Conservation (phyloP, 179 eudicot species). For the Beta lomatogona region DNA sequence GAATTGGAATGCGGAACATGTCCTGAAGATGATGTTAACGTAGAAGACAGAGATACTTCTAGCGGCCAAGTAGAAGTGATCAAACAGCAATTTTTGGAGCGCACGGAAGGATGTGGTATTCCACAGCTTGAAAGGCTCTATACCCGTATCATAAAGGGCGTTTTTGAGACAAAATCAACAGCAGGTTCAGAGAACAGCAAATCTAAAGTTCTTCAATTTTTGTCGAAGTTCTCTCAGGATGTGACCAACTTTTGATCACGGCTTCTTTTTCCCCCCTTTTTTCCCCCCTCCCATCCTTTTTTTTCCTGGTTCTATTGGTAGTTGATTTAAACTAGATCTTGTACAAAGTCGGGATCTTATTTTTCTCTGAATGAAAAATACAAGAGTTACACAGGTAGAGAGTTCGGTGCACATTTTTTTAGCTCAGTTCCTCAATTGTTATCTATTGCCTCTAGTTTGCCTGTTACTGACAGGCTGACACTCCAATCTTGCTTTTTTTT, state of each 20-base stretch:
- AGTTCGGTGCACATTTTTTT: background rate
- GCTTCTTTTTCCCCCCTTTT: conserved; percentile 19
- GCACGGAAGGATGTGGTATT: conserved; percentile 60
- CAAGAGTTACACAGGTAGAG: conserved; percentile 32
- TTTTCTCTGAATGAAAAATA: conserved; percentile 23
- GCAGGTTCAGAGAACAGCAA: conserved; percentile 47
- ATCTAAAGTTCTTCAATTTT: conserved; percentile 63
- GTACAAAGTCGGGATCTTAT: conserved; percentile 39
- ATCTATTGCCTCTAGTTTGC: background rate
- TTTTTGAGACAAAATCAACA: conserved; percentile 55
- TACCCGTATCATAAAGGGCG: conserved; percentile 71
- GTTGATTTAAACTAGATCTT: conserved; percentile 32
- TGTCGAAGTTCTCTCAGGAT: conserved; percentile 58
- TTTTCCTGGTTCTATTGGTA: conserved; percentile 22
- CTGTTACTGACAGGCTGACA: no score
- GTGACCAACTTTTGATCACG: conserved; percentile 61
- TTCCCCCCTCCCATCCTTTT: conserved; percentile 2
- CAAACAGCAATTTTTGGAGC: conserved; percentile 61
- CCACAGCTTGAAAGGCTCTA: conserved; percentile 91
- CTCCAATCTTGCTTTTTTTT: no score
- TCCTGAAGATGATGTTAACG: conserved; percentile 49
- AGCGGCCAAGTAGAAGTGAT: conserved; percentile 48
- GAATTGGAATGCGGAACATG: conserved; percentile 26
- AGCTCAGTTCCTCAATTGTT: background rate
- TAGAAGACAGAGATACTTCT: conserved; percentile 54